phyloP scores from a whole-genome alignment of 1,139 yeast genomes.

The Debaryomyces subglobosus region DNA sequence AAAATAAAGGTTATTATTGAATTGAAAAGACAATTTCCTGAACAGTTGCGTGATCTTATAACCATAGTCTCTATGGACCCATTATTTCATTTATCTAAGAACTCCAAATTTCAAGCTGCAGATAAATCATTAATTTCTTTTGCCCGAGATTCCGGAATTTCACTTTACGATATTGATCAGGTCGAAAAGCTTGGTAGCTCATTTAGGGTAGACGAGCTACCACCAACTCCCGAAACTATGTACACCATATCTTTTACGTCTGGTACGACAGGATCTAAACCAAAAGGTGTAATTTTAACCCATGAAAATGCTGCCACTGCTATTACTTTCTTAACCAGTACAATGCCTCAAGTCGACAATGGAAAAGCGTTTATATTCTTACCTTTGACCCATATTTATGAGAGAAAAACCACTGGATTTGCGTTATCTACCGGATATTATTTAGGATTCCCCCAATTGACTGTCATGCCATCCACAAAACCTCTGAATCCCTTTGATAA shows the following conservation, averaged over 20 bases:
- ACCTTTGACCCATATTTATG: slow-evolving; percentile 75
- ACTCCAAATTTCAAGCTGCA: slow-evolving; percentile 15
- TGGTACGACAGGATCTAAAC: slow-evolving; percentile 71
- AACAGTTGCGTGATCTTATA: slow-evolving; percentile 31
- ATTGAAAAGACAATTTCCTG: slow-evolving; percentile 28
- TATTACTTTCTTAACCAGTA: slow-evolving; percentile 30
- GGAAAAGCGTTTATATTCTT: slow-evolving; percentile 42
- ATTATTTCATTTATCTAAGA: slow-evolving; percentile 24
- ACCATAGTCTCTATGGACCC: slow-evolving; percentile 45
- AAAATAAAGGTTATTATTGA: slow-evolving; percentile 31
- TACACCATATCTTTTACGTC: slow-evolving; percentile 78
- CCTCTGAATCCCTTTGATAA: slow-evolving; percentile 8
- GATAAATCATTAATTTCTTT: slow-evolving; percentile 18
- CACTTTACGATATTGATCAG: slow-evolving; percentile 51
- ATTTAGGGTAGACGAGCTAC: slow-evolving; percentile 45
- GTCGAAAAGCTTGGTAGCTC: slow-evolving; percentile 57
- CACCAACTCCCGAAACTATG: slow-evolving; percentile 56
- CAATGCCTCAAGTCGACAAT: slow-evolving; percentile 14
- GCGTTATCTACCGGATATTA: slow-evolving; percentile 32
- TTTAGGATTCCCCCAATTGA: slow-evolving; percentile 43
- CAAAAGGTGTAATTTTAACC: slow-evolving; percentile 72
- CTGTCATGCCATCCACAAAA: slow-evolving; percentile 33
- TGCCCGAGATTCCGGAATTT: slow-evolving; percentile 28
- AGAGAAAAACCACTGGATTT: slow-evolving; percentile 36
- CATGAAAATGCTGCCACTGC: slow-evolving; percentile 58